Evolutionary conservation across 1,284 basidiomycete species (phyloP), one percentile per base, ranked within the genome.

Genomic region (Agaricales sp.): DNA sequence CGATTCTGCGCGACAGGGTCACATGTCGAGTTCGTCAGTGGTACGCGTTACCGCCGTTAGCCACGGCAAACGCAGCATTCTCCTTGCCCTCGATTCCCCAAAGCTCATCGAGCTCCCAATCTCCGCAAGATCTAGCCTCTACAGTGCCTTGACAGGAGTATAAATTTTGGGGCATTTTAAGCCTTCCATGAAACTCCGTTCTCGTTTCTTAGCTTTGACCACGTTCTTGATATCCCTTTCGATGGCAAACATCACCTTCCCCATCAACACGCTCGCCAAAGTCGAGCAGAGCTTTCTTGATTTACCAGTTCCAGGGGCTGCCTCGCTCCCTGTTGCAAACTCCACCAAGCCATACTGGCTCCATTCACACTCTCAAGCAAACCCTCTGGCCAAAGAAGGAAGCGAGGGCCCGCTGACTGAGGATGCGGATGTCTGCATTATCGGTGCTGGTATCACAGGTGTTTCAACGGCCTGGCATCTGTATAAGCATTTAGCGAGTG

Each of bases 381-480:
- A 84, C 58, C 82, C 81, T 1, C 66, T 86, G 0, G 80, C 78
- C 0, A 67, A 63, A 3, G 71, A 77, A 52, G 87, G 87, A 0
- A 86, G 83, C 57, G 61, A 67, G 2, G 82, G 81, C 0, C 54
- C 64, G 0, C 62, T 87, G 18, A 75, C 75, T 0, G 46, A 60
- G 0, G 74, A 79, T 47, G 78, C 79, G 2, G 86, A 90, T 56
- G 65, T 88, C 12, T 86, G 80, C 53, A 80, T 90, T 54, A 80
- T 90, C 41, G 87, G 87, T 1, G 78, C 82, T 24, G 87, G 87
- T 0, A 81, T 91, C 21, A 85, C 86, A 0, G 87, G 88, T 4
- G 71, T 85, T 4, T 78, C 79, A 19, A 71, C 77, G 1, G 83
- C 83, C 11, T 86, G 83, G 59, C 81, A 87, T 58, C 64, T 89